Evolutionary conservation across 1,139 yeast species (phyloP).

Genomic region (Protomyces inundatus): DNA sequence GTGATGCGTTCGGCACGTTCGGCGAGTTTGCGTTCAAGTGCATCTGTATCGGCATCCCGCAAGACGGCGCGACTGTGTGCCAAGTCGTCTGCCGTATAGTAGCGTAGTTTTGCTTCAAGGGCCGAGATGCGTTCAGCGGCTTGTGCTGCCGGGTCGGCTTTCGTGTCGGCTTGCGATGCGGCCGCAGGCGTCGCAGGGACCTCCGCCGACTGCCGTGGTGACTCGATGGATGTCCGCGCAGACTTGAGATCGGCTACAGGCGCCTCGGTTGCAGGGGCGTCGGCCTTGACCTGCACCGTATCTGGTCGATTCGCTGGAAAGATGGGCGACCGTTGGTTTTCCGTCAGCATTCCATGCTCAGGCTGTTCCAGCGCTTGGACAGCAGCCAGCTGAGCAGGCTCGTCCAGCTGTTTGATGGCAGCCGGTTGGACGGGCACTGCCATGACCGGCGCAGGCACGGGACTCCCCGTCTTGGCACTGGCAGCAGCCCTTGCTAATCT

Average conservation of each 20-base stretch:
- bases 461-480: neutral
- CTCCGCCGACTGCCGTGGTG: neutral
- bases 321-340: conserved; percentile 6
- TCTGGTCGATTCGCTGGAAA: conserved; percentile 17
- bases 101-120: conserved; percentile 12
- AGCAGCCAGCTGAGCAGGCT: neutral
- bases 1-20: conserved; percentile 50
- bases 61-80: neutral
- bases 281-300: neutral
- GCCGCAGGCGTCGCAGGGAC: neutral
- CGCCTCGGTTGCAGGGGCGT: neutral
- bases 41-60: neutral
- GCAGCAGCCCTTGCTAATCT: conserved; percentile 13
- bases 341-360: neutral
- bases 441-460: neutral
- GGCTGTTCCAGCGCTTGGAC: neutral
- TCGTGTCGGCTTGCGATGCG: neutral
- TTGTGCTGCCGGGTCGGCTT: neutral
- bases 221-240: neutral
- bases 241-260: neutral
- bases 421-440: neutral
- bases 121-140: conserved; percentile 21
- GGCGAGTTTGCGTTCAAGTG: conserved; percentile 5
- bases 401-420: neutral
- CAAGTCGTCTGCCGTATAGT: conserved; percentile 1